phyloP scores from a whole-genome alignment of 2,329 filamentous ascomycete species.

The Microcera coccophila region DNA sequence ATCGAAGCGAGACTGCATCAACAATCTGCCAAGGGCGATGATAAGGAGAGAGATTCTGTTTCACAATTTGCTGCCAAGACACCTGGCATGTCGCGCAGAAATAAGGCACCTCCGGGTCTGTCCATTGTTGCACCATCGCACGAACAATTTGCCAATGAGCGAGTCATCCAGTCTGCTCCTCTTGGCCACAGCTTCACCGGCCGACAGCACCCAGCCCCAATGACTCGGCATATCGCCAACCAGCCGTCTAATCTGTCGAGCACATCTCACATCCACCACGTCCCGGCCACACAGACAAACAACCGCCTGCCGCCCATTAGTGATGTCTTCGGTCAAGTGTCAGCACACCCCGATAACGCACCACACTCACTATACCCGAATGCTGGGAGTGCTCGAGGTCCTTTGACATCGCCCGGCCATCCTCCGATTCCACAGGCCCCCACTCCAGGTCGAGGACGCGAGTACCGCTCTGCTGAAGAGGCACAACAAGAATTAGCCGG shows the following conservation, averaged over 20 bases:
- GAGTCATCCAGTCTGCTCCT: constrained; percentile 94
- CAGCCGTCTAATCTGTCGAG: constrained; percentile 78
- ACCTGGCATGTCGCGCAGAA: constrained; percentile 66
- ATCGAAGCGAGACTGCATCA: constrained; percentile 90
- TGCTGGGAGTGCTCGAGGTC: constrained; percentile 61
- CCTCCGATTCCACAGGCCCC: constrained; percentile 48
- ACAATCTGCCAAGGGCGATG: constrained; percentile 73
- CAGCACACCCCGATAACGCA: constrained; percentile 55
- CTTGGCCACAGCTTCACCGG: constrained; percentile 94
- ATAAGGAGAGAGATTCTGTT: constrained; percentile 48
- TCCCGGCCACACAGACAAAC: constrained; percentile 84
- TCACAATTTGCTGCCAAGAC: constrained; percentile 61
- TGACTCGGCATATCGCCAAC: constrained; percentile 74
- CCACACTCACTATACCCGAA: constrained; percentile 52
- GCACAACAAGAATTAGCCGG: constrained; percentile 86
- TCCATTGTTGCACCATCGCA: constrained; percentile 95
- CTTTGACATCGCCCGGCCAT: constrained; percentile 74
- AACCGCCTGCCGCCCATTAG: constrained; percentile 92
- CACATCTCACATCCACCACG: constrained; percentile 89
- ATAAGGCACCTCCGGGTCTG: constrained; percentile 81
- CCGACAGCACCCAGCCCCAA: constrained; percentile 71
- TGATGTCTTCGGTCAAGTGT: constrained; percentile 87
- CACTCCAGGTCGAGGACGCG: constrained; percentile 64
- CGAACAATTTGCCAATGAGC: constrained; percentile 85
- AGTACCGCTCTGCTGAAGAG: constrained; percentile 95